Conservation (phyloP, 805 yeast species). For the Candida ascalaphidarum region DNA sequence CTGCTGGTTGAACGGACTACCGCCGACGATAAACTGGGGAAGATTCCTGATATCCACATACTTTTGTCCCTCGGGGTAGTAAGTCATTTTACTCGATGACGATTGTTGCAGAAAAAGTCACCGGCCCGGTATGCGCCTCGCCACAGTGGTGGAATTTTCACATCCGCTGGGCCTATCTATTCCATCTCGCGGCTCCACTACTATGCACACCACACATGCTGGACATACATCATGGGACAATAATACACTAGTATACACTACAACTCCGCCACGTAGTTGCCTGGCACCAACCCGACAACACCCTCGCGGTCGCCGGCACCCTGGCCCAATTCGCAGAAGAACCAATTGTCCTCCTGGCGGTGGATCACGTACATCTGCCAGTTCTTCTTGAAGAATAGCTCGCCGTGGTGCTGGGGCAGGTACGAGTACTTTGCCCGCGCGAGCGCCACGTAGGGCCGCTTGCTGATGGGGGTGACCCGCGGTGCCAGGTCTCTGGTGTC, state of each 20-base stretch:
- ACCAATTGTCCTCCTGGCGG: slow-evolving; percentile 38
- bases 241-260: too few relatives aligned
- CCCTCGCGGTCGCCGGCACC: slow-evolving; percentile 26
- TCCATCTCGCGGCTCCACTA: too few relatives aligned
- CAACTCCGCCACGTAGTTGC: slow-evolving; percentile 33
- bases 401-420: slow-evolving; percentile 34
- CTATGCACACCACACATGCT: too few relatives aligned
- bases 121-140: too few relatives aligned
- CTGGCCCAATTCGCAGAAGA: slow-evolving; percentile 30
- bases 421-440: slow-evolving; percentile 33
- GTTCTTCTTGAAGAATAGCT: slow-evolving; percentile 28
- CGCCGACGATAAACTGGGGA: slow-evolving; percentile 71
- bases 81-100: too few relatives aligned
- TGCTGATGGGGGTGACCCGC: slow-evolving; percentile 26
- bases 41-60: slow-evolving; percentile 22
- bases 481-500: slow-evolving; percentile 1
- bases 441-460: slow-evolving; percentile 19
- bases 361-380: slow-evolving; percentile 35
- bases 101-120: too few relatives aligned
- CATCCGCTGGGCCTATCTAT: too few relatives aligned
- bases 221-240: too few relatives aligned
- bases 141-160: too few relatives aligned
- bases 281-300: slow-evolving; percentile 33
- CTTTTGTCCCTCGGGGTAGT: too few relatives aligned
- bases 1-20: slow-evolving; percentile 79